A percentile compares a stretch with the other conserved stretches of the same genome.
phyloP scores from a whole-genome alignment of 495 filamentous ascomycete species.

The Aspergillus olivimuriae region DNA sequence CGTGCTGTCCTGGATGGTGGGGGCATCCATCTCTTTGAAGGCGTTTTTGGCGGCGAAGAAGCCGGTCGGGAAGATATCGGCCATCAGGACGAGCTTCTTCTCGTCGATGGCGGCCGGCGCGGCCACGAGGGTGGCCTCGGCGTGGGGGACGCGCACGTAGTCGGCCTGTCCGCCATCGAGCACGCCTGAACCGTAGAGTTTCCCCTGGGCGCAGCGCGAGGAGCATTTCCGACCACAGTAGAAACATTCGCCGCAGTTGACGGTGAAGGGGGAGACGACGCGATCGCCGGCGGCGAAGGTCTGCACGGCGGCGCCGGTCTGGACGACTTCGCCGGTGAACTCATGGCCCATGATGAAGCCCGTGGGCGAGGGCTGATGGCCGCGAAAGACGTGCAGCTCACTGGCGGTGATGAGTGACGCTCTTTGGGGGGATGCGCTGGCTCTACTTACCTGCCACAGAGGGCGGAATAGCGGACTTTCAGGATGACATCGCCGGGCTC shows the following conservation, averaged over 20 bases:
- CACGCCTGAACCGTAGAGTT: slow-evolving; percentile 61
- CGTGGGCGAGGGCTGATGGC: slow-evolving; percentile 53
- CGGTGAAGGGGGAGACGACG: slow-evolving; percentile 72
- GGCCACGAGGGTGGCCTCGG: slow-evolving; percentile 67
- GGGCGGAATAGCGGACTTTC: slow-evolving; percentile 73
- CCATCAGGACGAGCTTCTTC: slow-evolving; percentile 61
- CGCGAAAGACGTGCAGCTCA: slow-evolving; percentile 78
- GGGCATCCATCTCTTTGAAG: slow-evolving; percentile 51
- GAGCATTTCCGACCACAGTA: slow-evolving; percentile 56
- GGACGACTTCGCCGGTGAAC: slow-evolving; percentile 65
- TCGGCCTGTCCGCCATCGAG: slow-evolving; percentile 86
- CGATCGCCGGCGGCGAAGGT: slow-evolving; percentile 61
- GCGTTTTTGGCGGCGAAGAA: slow-evolving; percentile 76
- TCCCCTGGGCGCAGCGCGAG: slow-evolving; percentile 54
- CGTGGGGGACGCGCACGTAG: slow-evolving; percentile 75
- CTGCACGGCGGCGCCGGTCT: slow-evolving; percentile 54
- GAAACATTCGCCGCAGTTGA: slow-evolving; percentile 65
- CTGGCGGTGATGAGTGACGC: slow-evolving; percentile 5
- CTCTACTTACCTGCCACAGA: slow-evolving; percentile 73
- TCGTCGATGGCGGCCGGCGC: slow-evolving; percentile 66
- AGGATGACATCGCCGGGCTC: slow-evolving; percentile 72
- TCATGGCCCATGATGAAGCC: slow-evolving; percentile 58
- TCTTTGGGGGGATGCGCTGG: neutral
- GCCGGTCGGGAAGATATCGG: slow-evolving; percentile 62
- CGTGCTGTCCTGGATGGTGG: slow-evolving; percentile 52